A percentile compares a stretch with the other conserved stretches of the same genome.
phyloP scores from a whole-genome alignment of 2,329 filamentous ascomycete genomes.

The Penicillium sp. region DNA sequence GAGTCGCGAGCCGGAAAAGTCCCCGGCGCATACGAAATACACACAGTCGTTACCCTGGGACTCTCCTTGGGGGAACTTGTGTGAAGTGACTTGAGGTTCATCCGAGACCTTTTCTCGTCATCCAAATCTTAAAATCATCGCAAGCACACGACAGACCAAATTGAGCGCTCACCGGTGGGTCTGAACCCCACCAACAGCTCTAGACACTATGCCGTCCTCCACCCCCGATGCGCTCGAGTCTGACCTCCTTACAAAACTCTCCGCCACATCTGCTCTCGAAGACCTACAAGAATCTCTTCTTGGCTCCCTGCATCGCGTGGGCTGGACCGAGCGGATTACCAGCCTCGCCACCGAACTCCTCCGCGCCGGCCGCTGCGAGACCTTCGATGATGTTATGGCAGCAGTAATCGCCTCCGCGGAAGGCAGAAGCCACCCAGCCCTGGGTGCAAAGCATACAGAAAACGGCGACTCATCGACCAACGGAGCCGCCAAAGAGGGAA shows the following conservation, averaged over 20 bases:
- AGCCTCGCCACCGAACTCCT: slow-evolving; percentile 57
- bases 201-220: slow-evolving; percentile 21
- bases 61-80: neutral
- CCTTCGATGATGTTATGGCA: slow-evolving; percentile 57
- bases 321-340: slow-evolving; percentile 60
- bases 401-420: slow-evolving; percentile 52
- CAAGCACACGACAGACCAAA: neutral
- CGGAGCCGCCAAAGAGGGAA: slow-evolving; percentile 17
- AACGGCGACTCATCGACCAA: slow-evolving; percentile 20
- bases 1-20: neutral
- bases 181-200: slow-evolving; percentile 4
- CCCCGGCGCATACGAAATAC: slow-evolving; percentile 10
- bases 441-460: slow-evolving; percentile 22
- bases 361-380: slow-evolving; percentile 58
- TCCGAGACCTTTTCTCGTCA: neutral
- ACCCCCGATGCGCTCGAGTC: slow-evolving; percentile 40
- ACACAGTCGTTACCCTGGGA: slow-evolving; percentile 2
- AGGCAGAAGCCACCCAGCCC: slow-evolving; percentile 32
- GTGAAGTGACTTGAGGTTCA: neutral
- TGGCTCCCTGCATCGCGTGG: slow-evolving; percentile 56
- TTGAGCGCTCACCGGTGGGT: neutral
- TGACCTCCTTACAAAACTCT: slow-evolving; percentile 47
- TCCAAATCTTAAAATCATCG: neutral
- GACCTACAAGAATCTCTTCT: slow-evolving; percentile 57
- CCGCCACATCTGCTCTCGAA: slow-evolving; percentile 51